phyloP scores from a whole-genome alignment of 2,329 filamentous ascomycete genomes.

The Colletotrichum tamarilloi region DNA sequence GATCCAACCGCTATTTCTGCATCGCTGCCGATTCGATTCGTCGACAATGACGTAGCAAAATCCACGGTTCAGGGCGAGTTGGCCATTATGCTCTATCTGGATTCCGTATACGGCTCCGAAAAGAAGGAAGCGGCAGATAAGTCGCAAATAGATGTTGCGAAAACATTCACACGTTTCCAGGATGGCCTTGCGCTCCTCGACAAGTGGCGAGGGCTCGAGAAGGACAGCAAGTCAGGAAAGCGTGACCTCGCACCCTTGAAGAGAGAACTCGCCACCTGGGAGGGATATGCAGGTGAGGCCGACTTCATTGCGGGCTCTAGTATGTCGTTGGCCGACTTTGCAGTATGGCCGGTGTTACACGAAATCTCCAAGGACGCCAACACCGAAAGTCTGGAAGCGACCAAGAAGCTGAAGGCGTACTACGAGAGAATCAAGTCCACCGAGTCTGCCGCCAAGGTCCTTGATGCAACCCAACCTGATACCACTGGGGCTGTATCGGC shows the following conservation, averaged over 20 bases:
- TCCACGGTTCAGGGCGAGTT: conserved; percentile 61
- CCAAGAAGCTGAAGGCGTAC: conserved; percentile 48
- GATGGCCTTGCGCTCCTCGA: conserved; percentile 51
- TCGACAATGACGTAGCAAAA: conserved; percentile 63
- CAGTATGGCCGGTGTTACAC: conserved; percentile 66
- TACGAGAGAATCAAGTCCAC: conserved; percentile 46
- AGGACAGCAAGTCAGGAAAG: conserved; percentile 23
- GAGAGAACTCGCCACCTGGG: conserved; percentile 53
- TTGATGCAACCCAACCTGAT: conserved; percentile 26
- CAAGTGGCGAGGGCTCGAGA: conserved; percentile 44
- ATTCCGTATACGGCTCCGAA: conserved; percentile 59
- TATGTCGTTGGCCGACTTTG: conserved; percentile 64
- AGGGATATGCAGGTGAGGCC: conserved; percentile 49
- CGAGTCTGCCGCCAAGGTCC: conserved; percentile 38
- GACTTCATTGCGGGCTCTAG: conserved; percentile 57
- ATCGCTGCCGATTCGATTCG: conserved; percentile 56
- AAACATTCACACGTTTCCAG: conserved; percentile 55
- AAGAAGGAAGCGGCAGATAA: conserved; percentile 40
- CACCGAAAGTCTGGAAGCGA: conserved; percentile 43
- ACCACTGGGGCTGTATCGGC: not conserved
- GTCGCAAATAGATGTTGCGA: conserved; percentile 46
- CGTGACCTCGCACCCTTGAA: conserved; percentile 40
- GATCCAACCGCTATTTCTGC: conserved; percentile 37
- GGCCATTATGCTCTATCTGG: conserved; percentile 70
- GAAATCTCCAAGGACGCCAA: conserved; percentile 52